Conservation (phyloP, 1,284 basidiomycete species). For the Ustilago cynodontis region DNA sequence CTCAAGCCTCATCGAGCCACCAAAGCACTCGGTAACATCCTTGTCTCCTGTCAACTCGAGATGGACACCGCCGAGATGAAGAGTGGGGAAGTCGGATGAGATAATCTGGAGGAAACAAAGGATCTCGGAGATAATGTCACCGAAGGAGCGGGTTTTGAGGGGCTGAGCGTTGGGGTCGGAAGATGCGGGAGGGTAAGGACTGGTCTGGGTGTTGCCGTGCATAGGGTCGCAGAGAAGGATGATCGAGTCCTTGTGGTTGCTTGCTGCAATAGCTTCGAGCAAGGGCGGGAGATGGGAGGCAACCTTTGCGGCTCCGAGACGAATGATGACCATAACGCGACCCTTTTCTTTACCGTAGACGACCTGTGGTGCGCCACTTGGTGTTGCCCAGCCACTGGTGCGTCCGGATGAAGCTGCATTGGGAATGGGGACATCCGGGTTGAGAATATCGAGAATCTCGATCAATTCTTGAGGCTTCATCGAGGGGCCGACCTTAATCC, state of each 20-base stretch:
- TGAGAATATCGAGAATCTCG: constrained; percentile 79
- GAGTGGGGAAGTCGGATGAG: constrained; percentile 69
- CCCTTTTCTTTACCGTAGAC: constrained; percentile 76
- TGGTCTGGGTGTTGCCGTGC: constrained; percentile 80
- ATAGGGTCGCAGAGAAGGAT: constrained; percentile 97
- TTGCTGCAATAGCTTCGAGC: constrained; percentile 84
- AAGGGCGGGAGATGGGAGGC: constrained; percentile 80
- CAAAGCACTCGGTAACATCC: constrained; percentile 80
- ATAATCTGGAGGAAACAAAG: constrained; percentile 81
- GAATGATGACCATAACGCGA: constrained; percentile 88
- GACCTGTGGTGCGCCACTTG: constrained; percentile 20
- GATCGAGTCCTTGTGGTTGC: constrained; percentile 80
- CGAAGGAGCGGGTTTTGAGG: constrained; percentile 82
- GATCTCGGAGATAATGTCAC: constrained; percentile 89
- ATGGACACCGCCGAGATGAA: constrained; percentile 92
- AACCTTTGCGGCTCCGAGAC: constrained; percentile 86
- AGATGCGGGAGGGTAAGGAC: constrained; percentile 55
- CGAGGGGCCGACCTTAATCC: constrained; percentile 93
- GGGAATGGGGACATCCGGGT: constrained; percentile 76
- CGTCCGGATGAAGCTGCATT: constrained; percentile 13
- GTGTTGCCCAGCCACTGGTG: constrained; percentile 30
- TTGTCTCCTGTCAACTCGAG: constrained; percentile 97
- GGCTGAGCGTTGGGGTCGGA: constrained; percentile 54
- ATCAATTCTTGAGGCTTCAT: constrained; percentile 87
- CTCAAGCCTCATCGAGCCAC: constrained; percentile 74